Percentiles rank a stretch among this genome's conserved stretches.
Evolutionary conservation across 441 rosid species (phyloP).

Genomic region (Breynia disticha): DNA sequence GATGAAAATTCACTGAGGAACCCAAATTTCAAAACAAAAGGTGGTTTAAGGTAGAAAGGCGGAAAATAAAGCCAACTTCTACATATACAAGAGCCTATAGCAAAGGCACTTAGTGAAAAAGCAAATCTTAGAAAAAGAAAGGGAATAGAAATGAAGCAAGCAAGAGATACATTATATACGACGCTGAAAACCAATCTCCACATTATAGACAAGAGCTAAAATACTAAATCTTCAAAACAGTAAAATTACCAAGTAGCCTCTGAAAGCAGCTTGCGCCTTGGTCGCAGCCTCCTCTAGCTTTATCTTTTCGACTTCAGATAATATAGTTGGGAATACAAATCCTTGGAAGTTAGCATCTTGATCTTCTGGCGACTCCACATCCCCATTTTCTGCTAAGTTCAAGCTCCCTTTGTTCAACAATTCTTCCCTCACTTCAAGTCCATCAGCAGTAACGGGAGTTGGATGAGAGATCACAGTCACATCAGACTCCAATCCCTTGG

Average conservation of each 20-base stretch:
- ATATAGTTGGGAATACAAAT: conserved; percentile 14
- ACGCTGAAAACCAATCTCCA: background rate
- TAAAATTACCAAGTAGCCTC: conserved; percentile 83
- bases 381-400: conserved; percentile 29
- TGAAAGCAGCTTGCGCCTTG: conserved; percentile 76
- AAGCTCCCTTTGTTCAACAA: conserved; percentile 33
- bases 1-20: too few relatives aligned
- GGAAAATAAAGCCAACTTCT: too few relatives aligned
- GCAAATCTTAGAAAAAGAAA: too few relatives aligned
- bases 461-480: conserved; percentile 28
- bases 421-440: conserved; percentile 31
- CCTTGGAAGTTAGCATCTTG: conserved; percentile 27
- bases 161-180: background rate
- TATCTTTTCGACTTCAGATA: conserved; percentile 38
- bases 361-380: conserved; percentile 20
- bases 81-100: too few relatives aligned
- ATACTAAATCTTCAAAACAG: background rate
- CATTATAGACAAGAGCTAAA: background rate
- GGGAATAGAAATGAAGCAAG: background rate
- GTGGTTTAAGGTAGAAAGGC: too few relatives aligned
- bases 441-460: conserved; percentile 15
- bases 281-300: conserved; percentile 61
- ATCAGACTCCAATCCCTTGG: conserved; percentile 37
- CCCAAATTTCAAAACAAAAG: too few relatives aligned
- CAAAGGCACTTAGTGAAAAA: too few relatives aligned